A percentile compares a stretch with the other conserved stretches of the same genome.
These are phyloP conservation scores for Rhizopogon vesiculosus DNA, from an alignment of 768 basidiomycete species.

Conservation along the genomic window DNA sequence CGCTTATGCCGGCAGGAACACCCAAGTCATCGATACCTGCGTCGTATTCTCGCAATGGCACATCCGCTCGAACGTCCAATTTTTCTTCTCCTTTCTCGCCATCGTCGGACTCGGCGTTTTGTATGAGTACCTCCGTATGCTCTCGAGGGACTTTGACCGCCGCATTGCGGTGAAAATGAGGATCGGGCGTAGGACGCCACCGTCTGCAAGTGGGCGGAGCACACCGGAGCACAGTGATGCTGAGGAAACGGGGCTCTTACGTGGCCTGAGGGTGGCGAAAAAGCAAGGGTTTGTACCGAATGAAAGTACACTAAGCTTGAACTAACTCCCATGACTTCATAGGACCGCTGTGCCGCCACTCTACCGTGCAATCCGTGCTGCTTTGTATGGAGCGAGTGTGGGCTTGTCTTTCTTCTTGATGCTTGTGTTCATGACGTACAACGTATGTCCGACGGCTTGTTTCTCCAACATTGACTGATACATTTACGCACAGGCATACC, in stretches of 20 bases:
- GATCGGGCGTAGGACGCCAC: constrained; percentile 45
- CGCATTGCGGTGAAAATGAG: constrained; percentile 48
- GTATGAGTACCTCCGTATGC: constrained; percentile 74
- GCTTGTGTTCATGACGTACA: constrained; percentile 97
- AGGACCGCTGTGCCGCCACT: constrained; percentile 49
- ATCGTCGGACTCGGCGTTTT: constrained; percentile 67
- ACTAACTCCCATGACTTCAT: background rate
- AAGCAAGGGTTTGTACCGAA: constrained; percentile 38
- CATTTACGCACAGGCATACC: constrained; percentile 58
- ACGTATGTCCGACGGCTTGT: constrained; percentile 45
- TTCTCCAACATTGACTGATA: background rate
- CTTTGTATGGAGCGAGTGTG: constrained; percentile 69
- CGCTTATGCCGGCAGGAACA: constrained; percentile 46
- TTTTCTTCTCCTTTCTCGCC: constrained; percentile 60
- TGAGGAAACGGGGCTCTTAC: constrained; percentile 55
- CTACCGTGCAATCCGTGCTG: constrained; percentile 55
- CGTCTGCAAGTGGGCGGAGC: constrained; percentile 31
- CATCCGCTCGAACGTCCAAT: constrained; percentile 49
- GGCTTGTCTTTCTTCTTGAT: constrained; percentile 88
- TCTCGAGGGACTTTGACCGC: constrained; percentile 55
- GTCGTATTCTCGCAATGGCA: constrained; percentile 81
- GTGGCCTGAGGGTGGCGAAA: constrained; percentile 37
- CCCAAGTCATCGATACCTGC: constrained; percentile 74
- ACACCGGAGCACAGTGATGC: constrained; percentile 31
- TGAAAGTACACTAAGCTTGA: background rate